Percentiles rank a stretch among this genome's conserved stretches.
Evolutionary conservation across 139 green algal genomes (phyloP).

Genomic region (Penium margaritaceum): DNA sequence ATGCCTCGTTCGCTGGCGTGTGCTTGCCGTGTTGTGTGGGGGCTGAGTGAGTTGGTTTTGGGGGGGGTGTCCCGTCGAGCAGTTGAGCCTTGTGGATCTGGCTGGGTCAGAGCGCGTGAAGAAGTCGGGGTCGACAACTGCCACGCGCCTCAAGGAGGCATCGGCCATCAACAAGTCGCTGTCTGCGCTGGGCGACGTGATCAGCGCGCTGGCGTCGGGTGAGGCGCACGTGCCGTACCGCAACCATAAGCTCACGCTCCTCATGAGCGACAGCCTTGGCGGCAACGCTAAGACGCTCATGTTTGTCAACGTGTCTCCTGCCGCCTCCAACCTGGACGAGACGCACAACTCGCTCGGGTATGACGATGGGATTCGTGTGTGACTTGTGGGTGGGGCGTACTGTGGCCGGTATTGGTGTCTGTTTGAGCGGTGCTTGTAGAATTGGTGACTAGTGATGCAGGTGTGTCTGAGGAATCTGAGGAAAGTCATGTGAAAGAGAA

Average conservation of each 20-base stretch:
- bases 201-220: slow-evolving; percentile 78
- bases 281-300: slow-evolving; percentile 59
- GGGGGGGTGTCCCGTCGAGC: too few relatives aligned
- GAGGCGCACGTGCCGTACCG: slow-evolving; percentile 83
- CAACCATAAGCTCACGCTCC: slow-evolving; percentile 98
- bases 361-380: too few relatives aligned
- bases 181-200: slow-evolving; percentile 88
- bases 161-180: slow-evolving; percentile 98
- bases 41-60: too few relatives aligned
- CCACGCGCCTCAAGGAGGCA: slow-evolving; percentile 91
- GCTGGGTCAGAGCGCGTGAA: slow-evolving; percentile 89
- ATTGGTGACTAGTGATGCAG: background rate
- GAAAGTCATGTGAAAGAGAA: too few relatives aligned
- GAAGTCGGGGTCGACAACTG: slow-evolving; percentile 72
- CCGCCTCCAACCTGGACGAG: slow-evolving; percentile 70
- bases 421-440: too few relatives aligned
- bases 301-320: slow-evolving; percentile 73
- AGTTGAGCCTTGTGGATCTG: slow-evolving; percentile 93
- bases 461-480: background rate
- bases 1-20: too few relatives aligned
- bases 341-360: slow-evolving; percentile 52
- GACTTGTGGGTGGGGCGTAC: background rate
- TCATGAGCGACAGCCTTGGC: slow-evolving; percentile 83
- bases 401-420: background rate
- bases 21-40: too few relatives aligned